These are phyloP conservation scores for Chlorella sp. DNA, from an alignment of 139 green algal genomes.

Conservation along the genomic window DNA sequence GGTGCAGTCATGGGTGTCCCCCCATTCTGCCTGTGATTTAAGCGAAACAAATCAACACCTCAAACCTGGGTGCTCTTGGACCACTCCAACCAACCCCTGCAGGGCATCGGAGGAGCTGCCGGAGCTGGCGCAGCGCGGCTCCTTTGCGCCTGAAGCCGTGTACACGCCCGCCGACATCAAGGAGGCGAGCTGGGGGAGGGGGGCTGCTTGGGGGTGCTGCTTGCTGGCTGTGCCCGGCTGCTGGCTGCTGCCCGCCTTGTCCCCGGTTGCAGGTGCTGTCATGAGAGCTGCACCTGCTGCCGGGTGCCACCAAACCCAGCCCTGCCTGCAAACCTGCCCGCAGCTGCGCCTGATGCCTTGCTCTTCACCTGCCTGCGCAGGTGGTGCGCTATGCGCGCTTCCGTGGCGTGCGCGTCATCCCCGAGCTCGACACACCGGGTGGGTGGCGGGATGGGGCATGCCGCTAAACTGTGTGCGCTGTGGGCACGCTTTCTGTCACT, in stretches of 20 bases:
- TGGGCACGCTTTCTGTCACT: too few species aligned
- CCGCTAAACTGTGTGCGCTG: too few species aligned
- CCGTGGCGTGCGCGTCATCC: conserved; percentile 64
- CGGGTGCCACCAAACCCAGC: background rate
- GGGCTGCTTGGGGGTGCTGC: too few species aligned
- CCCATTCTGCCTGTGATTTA: too few species aligned
- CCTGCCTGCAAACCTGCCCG: background rate
- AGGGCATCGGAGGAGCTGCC: conserved; percentile 31
- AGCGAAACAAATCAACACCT: too few species aligned
- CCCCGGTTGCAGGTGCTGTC: background rate
- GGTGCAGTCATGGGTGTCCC: too few species aligned
- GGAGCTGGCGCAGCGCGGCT: conserved; percentile 27
- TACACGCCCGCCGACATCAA: conserved; percentile 48
- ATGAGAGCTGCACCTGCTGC: background rate
- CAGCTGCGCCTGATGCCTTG: background rate
- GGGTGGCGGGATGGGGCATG: background rate
- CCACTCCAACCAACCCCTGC: background rate
- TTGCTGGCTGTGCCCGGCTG: conserved; percentile 8
- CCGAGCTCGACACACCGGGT: conserved; percentile 66
- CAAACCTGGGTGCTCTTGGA: background rate
- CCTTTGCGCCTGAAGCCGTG: conserved; percentile 31
- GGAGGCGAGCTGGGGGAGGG: conserved; percentile 15
- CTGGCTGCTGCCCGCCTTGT: background rate
- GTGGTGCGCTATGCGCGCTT: conserved; percentile 56
- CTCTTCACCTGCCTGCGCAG: conserved; percentile 8